These are phyloP conservation scores for Trichoderma sp. DNA, from an alignment of 2,329 filamentous ascomycete species.

Conservation along the genomic window DNA sequence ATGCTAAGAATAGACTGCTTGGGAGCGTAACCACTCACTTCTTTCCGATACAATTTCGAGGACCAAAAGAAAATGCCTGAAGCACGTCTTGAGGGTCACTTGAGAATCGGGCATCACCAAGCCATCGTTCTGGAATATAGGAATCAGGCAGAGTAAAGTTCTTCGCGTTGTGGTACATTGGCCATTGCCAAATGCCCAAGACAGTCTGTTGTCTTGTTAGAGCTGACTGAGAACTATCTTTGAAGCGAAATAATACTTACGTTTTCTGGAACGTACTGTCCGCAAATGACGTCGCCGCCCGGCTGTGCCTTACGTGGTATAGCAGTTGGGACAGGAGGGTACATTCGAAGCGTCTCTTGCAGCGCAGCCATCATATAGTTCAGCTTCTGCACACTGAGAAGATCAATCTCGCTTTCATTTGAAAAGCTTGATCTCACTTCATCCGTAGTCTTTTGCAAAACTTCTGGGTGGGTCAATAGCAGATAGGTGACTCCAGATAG, in stretches of 20 bases:
- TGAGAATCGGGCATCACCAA: slow-evolving; percentile 27
- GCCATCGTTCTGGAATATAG: slow-evolving; percentile 43
- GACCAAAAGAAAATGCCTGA: slow-evolving; percentile 34
- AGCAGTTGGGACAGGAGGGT: slow-evolving; percentile 44
- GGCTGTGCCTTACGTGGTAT: slow-evolving; percentile 36
- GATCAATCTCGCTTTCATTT: slow-evolving; percentile 23
- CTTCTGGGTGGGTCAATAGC: slow-evolving; percentile 34
- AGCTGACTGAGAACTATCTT: not conserved
- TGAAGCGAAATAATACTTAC: slow-evolving; percentile 25
- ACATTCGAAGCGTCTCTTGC: slow-evolving; percentile 51
- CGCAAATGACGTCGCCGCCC: slow-evolving; percentile 34
- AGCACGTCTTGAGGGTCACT: slow-evolving; percentile 29
- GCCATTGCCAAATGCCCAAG: slow-evolving; percentile 40
- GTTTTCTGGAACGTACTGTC: slow-evolving; percentile 35
- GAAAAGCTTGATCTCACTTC: slow-evolving; percentile 34
- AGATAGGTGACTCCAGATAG: slow-evolving; percentile 32
- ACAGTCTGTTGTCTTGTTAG: slow-evolving; percentile 20
- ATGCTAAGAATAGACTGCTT: not conserved
- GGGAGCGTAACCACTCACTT: slow-evolving; percentile 28
- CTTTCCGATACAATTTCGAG: slow-evolving; percentile 36
- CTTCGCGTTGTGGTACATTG: slow-evolving; percentile 35
- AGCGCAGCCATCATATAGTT: slow-evolving; percentile 52
- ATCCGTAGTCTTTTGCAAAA: slow-evolving; percentile 34
- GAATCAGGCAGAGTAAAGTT: slow-evolving; percentile 37
- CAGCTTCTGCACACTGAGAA: slow-evolving; percentile 20